Percentiles rank a stretch among this genome's conserved stretches.
Conservation (phyloP, 129 eudicot genomes). For the Daucus carota region DH1_v3.0 NC_030389.2:43302001-43302500, state of each 20-base stretch:
- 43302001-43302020: neutral
- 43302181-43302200: too few relatives aligned
- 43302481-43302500: too few relatives aligned
- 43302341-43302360: neutral
- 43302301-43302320: neutral
- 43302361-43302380: neutral
- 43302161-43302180: too few relatives aligned
- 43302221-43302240: neutral
- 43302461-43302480: too few relatives aligned
- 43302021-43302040: neutral
- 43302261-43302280: constrained; percentile 50
- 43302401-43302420: neutral
- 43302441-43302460: too few relatives aligned
- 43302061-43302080: neutral
- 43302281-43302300: constrained; percentile 22
- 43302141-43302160: neutral
- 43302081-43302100: neutral
- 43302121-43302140: neutral
- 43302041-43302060: neutral
- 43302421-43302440: too few relatives aligned
- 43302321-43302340: neutral
- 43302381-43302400: constrained; percentile 13
- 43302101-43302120: neutral
- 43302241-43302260: constrained; percentile 26
- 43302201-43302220: neutral